A percentile compares a stretch with the other conserved stretches of the same genome.
Evolutionary conservation across 129 eudicot genomes (phyloP).

Genomic region (Sambucus nigra): DNA sequence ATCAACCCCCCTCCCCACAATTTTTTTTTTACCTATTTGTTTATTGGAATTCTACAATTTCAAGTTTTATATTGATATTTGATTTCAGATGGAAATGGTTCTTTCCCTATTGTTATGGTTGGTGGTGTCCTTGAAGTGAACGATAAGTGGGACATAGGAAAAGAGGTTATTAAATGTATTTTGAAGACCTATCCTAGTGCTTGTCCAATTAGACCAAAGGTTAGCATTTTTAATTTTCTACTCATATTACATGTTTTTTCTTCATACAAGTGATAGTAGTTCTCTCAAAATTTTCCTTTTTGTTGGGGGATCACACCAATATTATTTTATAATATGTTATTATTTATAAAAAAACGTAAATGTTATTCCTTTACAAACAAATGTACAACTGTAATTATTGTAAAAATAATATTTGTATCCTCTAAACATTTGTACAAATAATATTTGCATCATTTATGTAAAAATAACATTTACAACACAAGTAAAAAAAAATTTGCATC

Average conservation of each 20-base stretch:
- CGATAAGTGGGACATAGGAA: slow-evolving; percentile 68
- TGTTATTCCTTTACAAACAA: too few relatives aligned
- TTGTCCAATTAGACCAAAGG: slow-evolving; percentile 81
- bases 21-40: not conserved
- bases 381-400: too few relatives aligned
- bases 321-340: too few relatives aligned
- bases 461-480: too few relatives aligned
- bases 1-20: not conserved
- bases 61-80: slow-evolving; percentile 12
- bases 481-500: too few relatives aligned
- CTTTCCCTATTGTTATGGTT: slow-evolving; percentile 80
- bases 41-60: not conserved
- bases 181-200: slow-evolving; percentile 60
- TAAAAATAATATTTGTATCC: too few relatives aligned
- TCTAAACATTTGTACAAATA: too few relatives aligned
- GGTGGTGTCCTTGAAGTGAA: slow-evolving; percentile 85
- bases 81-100: slow-evolving; percentile 49
- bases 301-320: too few relatives aligned
- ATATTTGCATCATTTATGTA: too few relatives aligned
- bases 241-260: not conserved
- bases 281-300: too few relatives aligned
- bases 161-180: slow-evolving; percentile 44
- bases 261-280: not conserved
- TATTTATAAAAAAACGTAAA: too few relatives aligned
- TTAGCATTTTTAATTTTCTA: slow-evolving; percentile 15